Base-by-base conservation (phyloP, 495 filamentous ascomycete species). In the Aspergillus leporis region DNA sequence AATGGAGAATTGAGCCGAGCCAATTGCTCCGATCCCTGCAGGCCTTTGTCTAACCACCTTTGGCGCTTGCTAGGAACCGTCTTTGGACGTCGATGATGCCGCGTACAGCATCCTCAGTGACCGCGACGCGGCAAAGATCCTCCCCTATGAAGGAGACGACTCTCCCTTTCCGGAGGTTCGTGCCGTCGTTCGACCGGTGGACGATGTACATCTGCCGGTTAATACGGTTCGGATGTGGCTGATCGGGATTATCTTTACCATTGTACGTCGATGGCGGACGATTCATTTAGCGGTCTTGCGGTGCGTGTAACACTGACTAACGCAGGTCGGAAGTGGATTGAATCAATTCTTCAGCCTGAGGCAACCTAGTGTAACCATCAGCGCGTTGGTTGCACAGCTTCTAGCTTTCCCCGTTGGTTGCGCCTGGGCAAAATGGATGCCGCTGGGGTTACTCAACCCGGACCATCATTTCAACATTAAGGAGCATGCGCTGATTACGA, bases 381-480 rank as follows among this genome's bases (percentile, higher is more conserved):
- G 83, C 40, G 74, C 87, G 18, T 75, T 91, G 48, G 84, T 89
- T 12, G 86, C 86, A 14, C 89, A 90, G 66, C 76, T 92, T 48
- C 71, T 90, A 51, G 86, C 89, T 2, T 92, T 87, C 74, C 86
- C 87, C 5, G 68, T 91, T 1, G 88, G 89, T 9, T 83, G 85
- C 34, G 82, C 73, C 21, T 86, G 83, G 83, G 77, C 80, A 5
- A 73, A 71, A 53, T 73, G 75, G 59, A 71, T 87, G 64, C 88
- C 88, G 12, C 60, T 78, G 8, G 77, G 77, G 25, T 67, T 79
- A 25, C 61, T 90, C 32, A 91, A 91, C 60, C 87, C 87, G 6
- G 85, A 89, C 12, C 87, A 84, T 74, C 63, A 78, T 43, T 92
- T 92, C 74, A 92, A 90, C 68, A 83, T 90, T 70, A 92, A 92